Evolutionary conservation across 176 grass and related monocot species (phyloP).

Genomic region (Raddia guianensis): DNA sequence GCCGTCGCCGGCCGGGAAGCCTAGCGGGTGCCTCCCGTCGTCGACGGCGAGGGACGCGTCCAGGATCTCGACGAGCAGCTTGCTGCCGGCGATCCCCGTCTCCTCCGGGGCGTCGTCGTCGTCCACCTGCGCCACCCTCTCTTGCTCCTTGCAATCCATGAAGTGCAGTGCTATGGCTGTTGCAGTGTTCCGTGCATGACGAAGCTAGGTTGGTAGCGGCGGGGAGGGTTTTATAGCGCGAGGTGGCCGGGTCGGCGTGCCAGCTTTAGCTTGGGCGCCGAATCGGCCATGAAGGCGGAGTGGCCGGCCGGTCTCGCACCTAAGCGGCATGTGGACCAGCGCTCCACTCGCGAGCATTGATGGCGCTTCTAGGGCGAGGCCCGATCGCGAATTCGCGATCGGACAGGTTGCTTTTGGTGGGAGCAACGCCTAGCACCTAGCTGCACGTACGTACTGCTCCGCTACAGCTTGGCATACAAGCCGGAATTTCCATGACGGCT

Average conservation of each 20-base stretch:
- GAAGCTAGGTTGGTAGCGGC: background rate
- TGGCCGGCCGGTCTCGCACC: slow-evolving; percentile 35
- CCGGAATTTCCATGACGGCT: too few relatives aligned
- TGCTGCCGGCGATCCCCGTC: slow-evolving; percentile 47
- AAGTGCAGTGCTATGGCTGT: slow-evolving; percentile 11
- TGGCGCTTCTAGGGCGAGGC: background rate
- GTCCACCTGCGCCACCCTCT: background rate
- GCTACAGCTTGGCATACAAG: background rate
- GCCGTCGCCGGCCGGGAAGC: background rate
- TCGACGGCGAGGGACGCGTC: slow-evolving; percentile 26
- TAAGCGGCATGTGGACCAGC: slow-evolving; percentile 31
- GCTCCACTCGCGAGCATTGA: slow-evolving; percentile 16
- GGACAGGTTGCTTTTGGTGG: slow-evolving; percentile 7
- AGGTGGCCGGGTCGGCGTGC: slow-evolving; percentile 35
- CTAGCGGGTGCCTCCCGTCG: slow-evolving; percentile 5
- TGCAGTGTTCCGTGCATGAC: background rate
- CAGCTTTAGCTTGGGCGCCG: background rate
- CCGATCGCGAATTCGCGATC: background rate
- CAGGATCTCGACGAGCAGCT: slow-evolving; percentile 56
- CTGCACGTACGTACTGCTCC: background rate
- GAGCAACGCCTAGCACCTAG: slow-evolving; percentile 10
- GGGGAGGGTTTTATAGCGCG: slow-evolving; percentile 32
- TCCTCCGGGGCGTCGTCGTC: slow-evolving; percentile 31
- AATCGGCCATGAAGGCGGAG: slow-evolving; percentile 12
- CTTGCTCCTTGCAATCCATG: slow-evolving; percentile 29